phyloP scores from a whole-genome alignment of 768 basidiomycete species.

The Stropharia rugosoannulata region DNA sequence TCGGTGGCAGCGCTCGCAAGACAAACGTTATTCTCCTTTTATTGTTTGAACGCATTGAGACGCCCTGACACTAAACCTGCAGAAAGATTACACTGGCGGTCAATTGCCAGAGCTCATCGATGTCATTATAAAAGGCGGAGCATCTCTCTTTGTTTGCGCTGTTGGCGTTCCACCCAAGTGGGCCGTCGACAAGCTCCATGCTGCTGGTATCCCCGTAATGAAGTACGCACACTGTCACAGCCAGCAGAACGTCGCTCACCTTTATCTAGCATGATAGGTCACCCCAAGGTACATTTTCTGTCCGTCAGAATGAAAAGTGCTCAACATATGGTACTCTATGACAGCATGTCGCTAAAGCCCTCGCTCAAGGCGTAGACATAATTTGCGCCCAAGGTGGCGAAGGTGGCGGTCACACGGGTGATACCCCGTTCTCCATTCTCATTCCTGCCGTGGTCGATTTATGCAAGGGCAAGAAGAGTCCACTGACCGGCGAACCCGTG shows the following conservation, averaged over 20 bases:
- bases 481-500: conserved; percentile 75
- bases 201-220: conserved; percentile 79
- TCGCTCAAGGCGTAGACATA: conserved; percentile 85
- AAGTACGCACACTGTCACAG: conserved; percentile 51
- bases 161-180: conserved; percentile 84
- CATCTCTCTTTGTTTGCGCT: conserved; percentile 80
- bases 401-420: conserved; percentile 88
- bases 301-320: not conserved
- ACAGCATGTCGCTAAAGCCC: conserved; percentile 72
- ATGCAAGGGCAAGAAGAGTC: conserved; percentile 67
- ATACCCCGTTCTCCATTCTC: conserved; percentile 77
- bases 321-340: not conserved
- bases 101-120: conserved; percentile 77
- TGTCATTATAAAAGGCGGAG: conserved; percentile 72
- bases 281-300: conserved; percentile 60
- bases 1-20: conserved; percentile 81
- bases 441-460: conserved; percentile 82
- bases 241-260: not conserved
- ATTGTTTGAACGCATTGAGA: not conserved
- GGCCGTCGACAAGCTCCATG: conserved; percentile 79
- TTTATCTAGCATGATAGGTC: conserved; percentile 69
- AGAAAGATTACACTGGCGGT: conserved; percentile 76
- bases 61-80: not conserved
- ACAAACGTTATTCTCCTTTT: conserved; percentile 53
- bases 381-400: conserved; percentile 89